A percentile compares a stretch with the other conserved stretches of the same genome.
Evolutionary conservation across 2,329 filamentous ascomycete species (phyloP).

Genomic region (Fusarium anguioides): DNA sequence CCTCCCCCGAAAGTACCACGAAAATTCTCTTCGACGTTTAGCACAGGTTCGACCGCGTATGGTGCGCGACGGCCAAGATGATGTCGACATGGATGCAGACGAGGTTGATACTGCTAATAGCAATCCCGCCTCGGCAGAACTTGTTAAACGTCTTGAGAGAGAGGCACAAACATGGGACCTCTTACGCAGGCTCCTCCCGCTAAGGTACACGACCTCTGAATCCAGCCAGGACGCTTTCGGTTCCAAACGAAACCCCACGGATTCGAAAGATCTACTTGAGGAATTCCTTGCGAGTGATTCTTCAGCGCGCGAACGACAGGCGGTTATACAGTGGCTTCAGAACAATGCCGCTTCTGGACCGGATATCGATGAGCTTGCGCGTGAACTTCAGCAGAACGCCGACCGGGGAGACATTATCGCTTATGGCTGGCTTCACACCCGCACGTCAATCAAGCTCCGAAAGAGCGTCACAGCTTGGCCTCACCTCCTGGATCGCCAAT

Average conservation of each 20-base stretch:
- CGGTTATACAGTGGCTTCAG: slow-evolving; percentile 88
- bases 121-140: slow-evolving; percentile 42
- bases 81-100: slow-evolving; percentile 68
- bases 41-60: slow-evolving; percentile 47
- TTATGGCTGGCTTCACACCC: slow-evolving; percentile 92
- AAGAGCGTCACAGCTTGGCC: slow-evolving; percentile 81
- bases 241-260: slow-evolving; percentile 23
- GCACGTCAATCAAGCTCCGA: slow-evolving; percentile 87
- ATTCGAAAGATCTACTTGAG: slow-evolving; percentile 62
- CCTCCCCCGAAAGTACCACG: slow-evolving; percentile 68
- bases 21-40: slow-evolving; percentile 58
- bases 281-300: slow-evolving; percentile 80
- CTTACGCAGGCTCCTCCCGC: slow-evolving; percentile 76
- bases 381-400: slow-evolving; percentile 79
- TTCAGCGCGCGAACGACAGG: slow-evolving; percentile 79
- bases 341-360: slow-evolving; percentile 76
- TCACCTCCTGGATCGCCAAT: slow-evolving; percentile 71
- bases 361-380: slow-evolving; percentile 79
- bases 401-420: slow-evolving; percentile 85
- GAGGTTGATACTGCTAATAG: slow-evolving; percentile 55
- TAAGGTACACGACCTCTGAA: slow-evolving; percentile 66
- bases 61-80: slow-evolving; percentile 53
- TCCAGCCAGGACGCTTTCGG: slow-evolving; percentile 49
- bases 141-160: slow-evolving; percentile 71
- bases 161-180: slow-evolving; percentile 94